Conservation (phyloP, 441 rosid genomes). For the Erysimum cheiri region DNA sequence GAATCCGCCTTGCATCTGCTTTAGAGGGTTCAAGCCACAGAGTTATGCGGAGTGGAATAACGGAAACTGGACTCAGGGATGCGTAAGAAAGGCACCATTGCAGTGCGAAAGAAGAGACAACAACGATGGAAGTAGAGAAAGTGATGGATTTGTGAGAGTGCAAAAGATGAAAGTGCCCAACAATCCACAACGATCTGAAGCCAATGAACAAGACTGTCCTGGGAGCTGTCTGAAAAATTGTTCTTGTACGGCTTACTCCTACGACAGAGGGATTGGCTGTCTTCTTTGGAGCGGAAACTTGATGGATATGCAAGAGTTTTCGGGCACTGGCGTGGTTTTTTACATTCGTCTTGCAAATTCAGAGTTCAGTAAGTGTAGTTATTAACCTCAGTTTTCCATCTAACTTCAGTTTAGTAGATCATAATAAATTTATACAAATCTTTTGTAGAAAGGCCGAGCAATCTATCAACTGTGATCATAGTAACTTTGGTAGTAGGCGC, state of each 20-base stretch:
- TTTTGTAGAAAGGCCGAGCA: conserved; percentile 15
- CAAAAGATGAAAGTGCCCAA: conserved; percentile 49
- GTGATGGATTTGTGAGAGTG: conserved; percentile 48
- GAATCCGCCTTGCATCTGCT: conserved; percentile 52
- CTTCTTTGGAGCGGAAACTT: conserved; percentile 51
- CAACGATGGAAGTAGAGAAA: conserved; percentile 22
- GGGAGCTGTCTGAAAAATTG: conserved; percentile 50
- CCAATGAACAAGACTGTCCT: conserved; percentile 41
- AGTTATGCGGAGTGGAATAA: conserved; percentile 43
- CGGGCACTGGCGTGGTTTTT: conserved; percentile 37
- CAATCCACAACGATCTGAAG: conserved; percentile 37
- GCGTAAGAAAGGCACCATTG: conserved; percentile 41
- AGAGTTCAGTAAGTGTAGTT: conserved; percentile 49
- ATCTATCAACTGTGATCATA: conserved; percentile 18
- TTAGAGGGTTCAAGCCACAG: conserved; percentile 51
- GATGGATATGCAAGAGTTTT: conserved; percentile 47
- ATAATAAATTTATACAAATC: neutral
- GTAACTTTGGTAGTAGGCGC: neutral
- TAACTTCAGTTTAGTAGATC: neutral
- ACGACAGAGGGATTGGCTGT: conserved; percentile 50
- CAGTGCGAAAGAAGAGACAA: conserved; percentile 42
- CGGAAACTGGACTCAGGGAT: conserved; percentile 58
- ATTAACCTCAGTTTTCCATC: neutral
- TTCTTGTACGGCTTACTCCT: conserved; percentile 57
- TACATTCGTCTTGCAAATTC: conserved; percentile 48